Evolutionary conservation across 805 yeast genomes (phyloP).

Genomic region (Starmerella apicola): DNA sequence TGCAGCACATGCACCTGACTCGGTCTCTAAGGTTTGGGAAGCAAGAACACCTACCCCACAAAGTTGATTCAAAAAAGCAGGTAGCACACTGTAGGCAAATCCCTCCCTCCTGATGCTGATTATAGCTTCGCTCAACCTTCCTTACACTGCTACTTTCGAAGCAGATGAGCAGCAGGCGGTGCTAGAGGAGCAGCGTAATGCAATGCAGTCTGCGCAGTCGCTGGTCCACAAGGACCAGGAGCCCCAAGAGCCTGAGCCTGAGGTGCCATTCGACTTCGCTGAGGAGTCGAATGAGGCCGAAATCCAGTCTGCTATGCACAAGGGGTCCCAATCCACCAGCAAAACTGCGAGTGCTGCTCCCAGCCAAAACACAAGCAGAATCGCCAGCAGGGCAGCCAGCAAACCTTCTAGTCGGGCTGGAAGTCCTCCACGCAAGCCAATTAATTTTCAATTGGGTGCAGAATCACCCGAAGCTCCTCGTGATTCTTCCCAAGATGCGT

Average conservation of each 20-base stretch:
- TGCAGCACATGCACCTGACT: too few relatives aligned
- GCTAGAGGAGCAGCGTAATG: constrained; percentile 1
- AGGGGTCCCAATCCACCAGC: not conserved
- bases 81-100: too few relatives aligned
- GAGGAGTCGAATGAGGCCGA: constrained; percentile 6
- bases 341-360: not conserved
- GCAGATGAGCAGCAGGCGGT: not conserved
- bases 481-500: too few relatives aligned
- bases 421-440: too few relatives aligned
- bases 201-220: constrained; percentile 3
- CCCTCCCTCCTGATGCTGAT: constrained; percentile 19
- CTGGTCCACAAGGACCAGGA: constrained; percentile 11
- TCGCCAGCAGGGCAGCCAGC: too few relatives aligned
- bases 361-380: not conserved
- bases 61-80: too few relatives aligned
- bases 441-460: too few relatives aligned
- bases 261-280: constrained; percentile 19
- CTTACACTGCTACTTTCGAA: constrained; percentile 24
- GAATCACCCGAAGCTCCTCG: too few relatives aligned
- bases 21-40: too few relatives aligned
- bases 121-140: constrained; percentile 25
- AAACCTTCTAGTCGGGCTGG: too few relatives aligned
- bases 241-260: constrained; percentile 6
- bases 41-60: too few relatives aligned
- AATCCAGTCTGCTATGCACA: not conserved